Evolutionary conservation across 2,329 filamentous ascomycete genomes (phyloP).

Genomic region (Remersonia thermophila): DNA sequence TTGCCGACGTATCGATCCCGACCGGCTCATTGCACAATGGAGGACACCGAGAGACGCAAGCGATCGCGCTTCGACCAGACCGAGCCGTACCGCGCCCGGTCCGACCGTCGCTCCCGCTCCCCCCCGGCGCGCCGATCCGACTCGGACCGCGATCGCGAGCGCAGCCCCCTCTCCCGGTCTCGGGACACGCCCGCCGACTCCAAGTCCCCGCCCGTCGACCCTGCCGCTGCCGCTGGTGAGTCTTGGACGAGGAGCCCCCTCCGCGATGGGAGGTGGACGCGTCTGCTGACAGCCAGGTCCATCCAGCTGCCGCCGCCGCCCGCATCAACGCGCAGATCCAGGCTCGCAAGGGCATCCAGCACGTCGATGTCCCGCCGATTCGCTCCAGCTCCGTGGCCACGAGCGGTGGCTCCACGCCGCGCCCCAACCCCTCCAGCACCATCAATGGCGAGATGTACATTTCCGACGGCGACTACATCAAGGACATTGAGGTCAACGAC

Average conservation of each 20-base stretch:
- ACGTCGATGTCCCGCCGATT: conserved; percentile 79
- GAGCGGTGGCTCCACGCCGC: conserved; percentile 26
- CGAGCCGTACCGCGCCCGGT: conserved; percentile 73
- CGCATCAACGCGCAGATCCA: conserved; percentile 75
- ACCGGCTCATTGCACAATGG: conserved; percentile 16
- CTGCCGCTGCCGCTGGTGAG: conserved; percentile 67
- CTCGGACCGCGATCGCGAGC: conserved; percentile 60
- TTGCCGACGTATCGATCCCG: too few species aligned
- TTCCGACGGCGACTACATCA: conserved; percentile 93
- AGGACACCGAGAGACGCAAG: conserved; percentile 69
- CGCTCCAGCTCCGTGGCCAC: conserved; percentile 35
- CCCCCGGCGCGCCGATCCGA: conserved; percentile 58
- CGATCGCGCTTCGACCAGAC: conserved; percentile 92
- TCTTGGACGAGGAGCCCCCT: too few species aligned
- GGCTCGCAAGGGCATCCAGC: conserved; percentile 79
- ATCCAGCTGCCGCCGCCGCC: conserved; percentile 71
- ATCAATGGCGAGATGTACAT: conserved; percentile 86
- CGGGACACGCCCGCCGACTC: conserved; percentile 28
- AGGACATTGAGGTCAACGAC: conserved; percentile 98
- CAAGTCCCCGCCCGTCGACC: conserved; percentile 44
- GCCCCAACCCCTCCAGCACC: conserved; percentile 30
- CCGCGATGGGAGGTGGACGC: not conserved
- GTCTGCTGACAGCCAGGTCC: conserved; percentile 19
- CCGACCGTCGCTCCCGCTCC: conserved; percentile 84
- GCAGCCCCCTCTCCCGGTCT: conserved; percentile 56